A percentile compares a stretch with the other conserved stretches of the same genome.
Evolutionary conservation across 441 rosid species (phyloP).

Genomic region (Gossypium laxum): DNA sequence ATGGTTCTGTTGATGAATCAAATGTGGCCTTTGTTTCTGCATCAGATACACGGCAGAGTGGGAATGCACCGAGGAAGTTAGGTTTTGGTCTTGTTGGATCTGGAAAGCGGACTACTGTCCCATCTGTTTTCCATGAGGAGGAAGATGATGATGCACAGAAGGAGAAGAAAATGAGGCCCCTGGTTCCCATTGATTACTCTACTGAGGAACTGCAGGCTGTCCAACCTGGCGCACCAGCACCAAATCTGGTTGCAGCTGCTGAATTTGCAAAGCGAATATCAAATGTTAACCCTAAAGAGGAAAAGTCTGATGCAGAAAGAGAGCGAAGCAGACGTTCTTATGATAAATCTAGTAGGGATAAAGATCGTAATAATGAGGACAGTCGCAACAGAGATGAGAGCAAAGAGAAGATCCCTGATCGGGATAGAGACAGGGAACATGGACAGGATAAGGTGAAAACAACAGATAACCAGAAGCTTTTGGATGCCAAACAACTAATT

Average conservation of each 20-base stretch:
- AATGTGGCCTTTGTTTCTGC: constrained; percentile 26
- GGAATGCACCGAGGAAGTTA: constrained; percentile 57
- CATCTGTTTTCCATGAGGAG: constrained; percentile 85
- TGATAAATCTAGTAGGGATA: constrained; percentile 62
- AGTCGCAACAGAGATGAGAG: constrained; percentile 42
- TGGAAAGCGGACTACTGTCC: constrained; percentile 82
- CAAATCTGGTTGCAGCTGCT: constrained; percentile 86
- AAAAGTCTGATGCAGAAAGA: constrained; percentile 59
- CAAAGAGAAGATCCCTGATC: constrained; percentile 39
- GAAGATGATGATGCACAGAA: constrained; percentile 80
- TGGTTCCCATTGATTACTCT: constrained; percentile 93
- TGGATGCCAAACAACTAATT: constrained; percentile 91
- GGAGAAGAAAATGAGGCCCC: constrained; percentile 86
- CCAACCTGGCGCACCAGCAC: constrained; percentile 57
- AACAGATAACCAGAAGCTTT: constrained; percentile 67
- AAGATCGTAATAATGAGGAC: constrained; percentile 45
- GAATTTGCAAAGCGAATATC: constrained; percentile 89
- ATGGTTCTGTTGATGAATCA: constrained; percentile 50
- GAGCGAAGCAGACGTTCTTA: constrained; percentile 69
- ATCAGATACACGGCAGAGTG: constrained; percentile 42
- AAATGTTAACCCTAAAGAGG: constrained; percentile 55
- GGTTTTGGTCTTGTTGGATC: constrained; percentile 96
- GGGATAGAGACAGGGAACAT: constrained; percentile 38
- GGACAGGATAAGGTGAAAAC: constrained; percentile 56
- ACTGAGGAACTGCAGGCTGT: constrained; percentile 86